Conservation (phyloP, 495 filamentous ascomycete species). For the Penicillium mononematosum region DNA sequence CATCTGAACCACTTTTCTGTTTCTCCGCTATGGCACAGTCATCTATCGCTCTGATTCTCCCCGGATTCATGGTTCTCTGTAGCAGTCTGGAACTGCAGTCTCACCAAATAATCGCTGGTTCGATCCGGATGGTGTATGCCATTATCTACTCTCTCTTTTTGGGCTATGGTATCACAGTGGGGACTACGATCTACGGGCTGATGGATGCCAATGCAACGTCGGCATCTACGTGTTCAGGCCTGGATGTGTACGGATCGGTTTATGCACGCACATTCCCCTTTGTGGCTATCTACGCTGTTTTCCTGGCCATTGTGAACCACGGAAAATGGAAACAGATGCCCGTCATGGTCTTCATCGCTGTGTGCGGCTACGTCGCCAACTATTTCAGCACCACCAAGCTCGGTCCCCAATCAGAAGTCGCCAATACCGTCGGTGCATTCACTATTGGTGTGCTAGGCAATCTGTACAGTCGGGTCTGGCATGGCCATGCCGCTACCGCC, state of each 20-base stretch:
- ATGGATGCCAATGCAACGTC: conserved; percentile 74
- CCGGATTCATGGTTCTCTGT: conserved; percentile 82
- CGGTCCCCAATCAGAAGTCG: conserved; percentile 72
- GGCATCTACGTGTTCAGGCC: conserved; percentile 60
- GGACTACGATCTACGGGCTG: conserved; percentile 83
- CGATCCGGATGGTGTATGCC: conserved; percentile 92
- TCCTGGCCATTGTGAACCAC: conserved; percentile 83
- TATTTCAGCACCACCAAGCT: conserved; percentile 74
- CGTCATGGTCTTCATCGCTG: conserved; percentile 77
- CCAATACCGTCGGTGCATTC: conserved; percentile 82
- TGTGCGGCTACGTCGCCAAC: conserved; percentile 80
- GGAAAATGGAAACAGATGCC: conserved; percentile 88
- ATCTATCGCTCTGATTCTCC: conserved; percentile 87
- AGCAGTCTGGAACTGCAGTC: conserved; percentile 86
- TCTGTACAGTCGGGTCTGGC: conserved; percentile 75
- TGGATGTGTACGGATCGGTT: conserved; percentile 44
- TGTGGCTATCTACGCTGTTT: conserved; percentile 75
- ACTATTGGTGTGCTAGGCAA: conserved; percentile 85
- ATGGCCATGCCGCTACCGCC: conserved; percentile 84
- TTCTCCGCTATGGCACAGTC: conserved; percentile 91
- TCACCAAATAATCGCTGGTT: conserved; percentile 81
- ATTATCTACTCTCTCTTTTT: conserved; percentile 95
- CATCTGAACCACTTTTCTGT: conserved; percentile 68
- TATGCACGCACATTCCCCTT: conserved; percentile 55
- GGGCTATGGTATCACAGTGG: conserved; percentile 92